A percentile compares a stretch with the other conserved stretches of the same genome.
Evolutionary conservation across 768 basidiomycete genomes (phyloP).

Genomic region (Lactarius trivialis): DNA sequence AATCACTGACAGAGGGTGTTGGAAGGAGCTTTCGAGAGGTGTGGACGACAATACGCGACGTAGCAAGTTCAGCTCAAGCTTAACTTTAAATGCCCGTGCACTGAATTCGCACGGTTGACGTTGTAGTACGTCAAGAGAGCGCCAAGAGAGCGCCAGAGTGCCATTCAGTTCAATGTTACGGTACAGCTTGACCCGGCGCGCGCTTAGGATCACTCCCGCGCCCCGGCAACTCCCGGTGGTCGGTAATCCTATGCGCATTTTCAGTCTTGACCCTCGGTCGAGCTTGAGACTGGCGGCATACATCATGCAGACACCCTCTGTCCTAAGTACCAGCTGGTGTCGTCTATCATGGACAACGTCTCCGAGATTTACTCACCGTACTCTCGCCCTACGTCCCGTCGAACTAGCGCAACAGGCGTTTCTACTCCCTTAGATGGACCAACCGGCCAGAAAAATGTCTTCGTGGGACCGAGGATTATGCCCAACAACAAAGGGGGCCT

Average conservation of each 20-base stretch:
- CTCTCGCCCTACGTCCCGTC: constrained; percentile 12
- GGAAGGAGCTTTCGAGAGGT: too few relatives aligned
- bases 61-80: not conserved
- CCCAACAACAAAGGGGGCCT: not conserved
- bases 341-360: constrained; percentile 15
- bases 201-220: too few relatives aligned
- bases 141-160: too few relatives aligned
- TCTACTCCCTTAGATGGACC: constrained; percentile 16
- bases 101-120: too few relatives aligned
- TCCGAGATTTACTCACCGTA: constrained; percentile 23
- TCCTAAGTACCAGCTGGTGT: not conserved
- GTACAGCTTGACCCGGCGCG: too few relatives aligned
- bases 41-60: not conserved
- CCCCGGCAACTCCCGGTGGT: too few relatives aligned
- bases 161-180: too few relatives aligned
- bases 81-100: not conserved
- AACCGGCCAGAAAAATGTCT: not conserved
- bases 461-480: constrained; percentile 17
- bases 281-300: not conserved
- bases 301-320: not conserved
- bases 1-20: not conserved
- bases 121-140: too few relatives aligned
- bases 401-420: constrained; percentile 1
- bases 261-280: not conserved
- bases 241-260: too few relatives aligned